Evolutionary conservation across 176 grass and related monocot genomes (phyloP).

Genomic region (Oryza glumipatula): DNA sequence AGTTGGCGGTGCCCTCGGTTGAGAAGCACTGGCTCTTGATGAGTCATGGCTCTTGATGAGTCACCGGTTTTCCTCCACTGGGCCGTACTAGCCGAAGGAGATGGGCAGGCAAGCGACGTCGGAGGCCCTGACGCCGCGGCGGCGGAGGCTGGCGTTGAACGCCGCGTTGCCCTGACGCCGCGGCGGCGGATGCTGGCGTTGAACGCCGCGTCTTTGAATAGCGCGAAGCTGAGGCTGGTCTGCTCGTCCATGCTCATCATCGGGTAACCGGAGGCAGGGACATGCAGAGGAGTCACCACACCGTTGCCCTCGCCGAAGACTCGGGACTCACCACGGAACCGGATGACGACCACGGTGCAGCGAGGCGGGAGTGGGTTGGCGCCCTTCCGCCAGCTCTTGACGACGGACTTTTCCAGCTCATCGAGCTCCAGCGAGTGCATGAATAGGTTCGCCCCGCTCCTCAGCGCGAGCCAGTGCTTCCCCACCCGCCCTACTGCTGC

Average conservation of each 20-base stretch:
- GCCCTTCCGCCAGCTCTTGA: constrained; percentile 50
- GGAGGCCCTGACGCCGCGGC: constrained; percentile 56
- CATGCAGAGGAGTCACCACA: constrained; percentile 42
- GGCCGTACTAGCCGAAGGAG: constrained; percentile 77
- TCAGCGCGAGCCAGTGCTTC: too few species aligned
- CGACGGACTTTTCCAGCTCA: constrained; percentile 67
- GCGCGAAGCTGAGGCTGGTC: constrained; percentile 35
- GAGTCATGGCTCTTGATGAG: constrained; percentile 80
- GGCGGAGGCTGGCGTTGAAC: constrained; percentile 58
- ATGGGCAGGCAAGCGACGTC: constrained; percentile 76
- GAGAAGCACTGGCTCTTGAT: constrained; percentile 90
- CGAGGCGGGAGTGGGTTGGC: constrained; percentile 55
- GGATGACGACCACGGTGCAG: constrained; percentile 53
- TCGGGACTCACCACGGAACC: constrained; percentile 43
- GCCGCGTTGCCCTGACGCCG: too few species aligned
- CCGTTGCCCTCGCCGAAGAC: constrained; percentile 44
- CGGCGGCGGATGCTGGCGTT: too few species aligned
- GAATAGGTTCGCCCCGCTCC: not conserved
- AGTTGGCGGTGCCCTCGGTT: constrained; percentile 84
- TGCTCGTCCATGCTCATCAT: constrained; percentile 84
- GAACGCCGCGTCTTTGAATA: constrained; percentile 44
- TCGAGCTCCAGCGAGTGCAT: constrained; percentile 77
- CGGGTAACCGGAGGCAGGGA: constrained; percentile 65
- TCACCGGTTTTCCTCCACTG: constrained; percentile 62
- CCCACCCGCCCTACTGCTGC: too few species aligned